Percentiles rank a stretch among this genome's conserved stretches.
These are phyloP conservation scores for Ganoderma lingzhi DNA, from an alignment of 1,284 basidiomycete genomes.

Conservation along the genomic window DNA sequence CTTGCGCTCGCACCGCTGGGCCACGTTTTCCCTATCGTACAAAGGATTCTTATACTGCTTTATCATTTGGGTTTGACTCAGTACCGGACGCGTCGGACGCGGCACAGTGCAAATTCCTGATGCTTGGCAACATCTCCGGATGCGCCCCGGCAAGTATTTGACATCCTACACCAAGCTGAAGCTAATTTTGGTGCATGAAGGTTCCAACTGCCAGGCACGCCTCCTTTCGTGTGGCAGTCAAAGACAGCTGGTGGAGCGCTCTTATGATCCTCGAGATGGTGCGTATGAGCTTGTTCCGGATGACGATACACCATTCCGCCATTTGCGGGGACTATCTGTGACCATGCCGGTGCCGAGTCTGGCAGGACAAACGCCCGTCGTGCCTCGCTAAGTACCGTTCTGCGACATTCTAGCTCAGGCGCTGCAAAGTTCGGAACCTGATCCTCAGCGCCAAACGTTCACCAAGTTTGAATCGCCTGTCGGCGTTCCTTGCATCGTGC, in stretches of 20 bases:
- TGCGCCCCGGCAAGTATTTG: conserved; percentile 7
- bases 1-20: neutral
- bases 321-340: no score
- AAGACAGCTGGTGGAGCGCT: neutral
- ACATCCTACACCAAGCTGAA: neutral
- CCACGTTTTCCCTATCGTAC: conserved; percentile 1
- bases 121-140: neutral
- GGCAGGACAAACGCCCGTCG: neutral
- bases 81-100: neutral
- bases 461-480: neutral
- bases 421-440: conserved; percentile 5
- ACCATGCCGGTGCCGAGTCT: neutral
- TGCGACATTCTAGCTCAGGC: conserved; percentile 5
- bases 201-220: conserved; percentile 9
- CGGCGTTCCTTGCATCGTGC: neutral
- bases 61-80: neutral
- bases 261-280: neutral
- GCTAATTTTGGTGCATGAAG: conserved; percentile 10
- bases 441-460: neutral
- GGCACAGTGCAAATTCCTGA: neutral
- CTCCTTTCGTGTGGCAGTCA: neutral
- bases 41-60: neutral
- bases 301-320: neutral
- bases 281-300: neutral
- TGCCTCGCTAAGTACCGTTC: conserved; percentile 14